Evolutionary conservation across 2,329 filamentous ascomycete genomes (phyloP).

Genomic region (Alternaria hordeiaustralica): DNA sequence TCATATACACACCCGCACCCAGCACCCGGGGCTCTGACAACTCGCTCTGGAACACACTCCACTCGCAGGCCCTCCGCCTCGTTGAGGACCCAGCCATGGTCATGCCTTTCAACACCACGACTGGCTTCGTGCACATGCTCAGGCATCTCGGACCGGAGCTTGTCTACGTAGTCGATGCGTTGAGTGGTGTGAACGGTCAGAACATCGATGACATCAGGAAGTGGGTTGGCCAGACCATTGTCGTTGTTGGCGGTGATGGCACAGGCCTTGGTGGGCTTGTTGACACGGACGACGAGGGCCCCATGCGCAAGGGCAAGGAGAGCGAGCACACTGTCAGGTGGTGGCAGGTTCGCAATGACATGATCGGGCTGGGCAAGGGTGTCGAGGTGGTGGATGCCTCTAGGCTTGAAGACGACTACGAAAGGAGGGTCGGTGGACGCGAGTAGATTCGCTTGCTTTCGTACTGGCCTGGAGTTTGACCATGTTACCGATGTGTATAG

Average conservation of each 20-base stretch:
- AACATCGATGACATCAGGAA: constrained; percentile 69
- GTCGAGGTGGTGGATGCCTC: constrained; percentile 86
- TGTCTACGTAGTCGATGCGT: constrained; percentile 85
- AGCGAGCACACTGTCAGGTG: constrained; percentile 57
- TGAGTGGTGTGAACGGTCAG: constrained; percentile 76
- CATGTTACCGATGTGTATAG: constrained; percentile 5
- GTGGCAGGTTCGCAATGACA: constrained; percentile 76
- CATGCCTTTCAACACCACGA: constrained; percentile 83
- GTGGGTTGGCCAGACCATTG: constrained; percentile 68
- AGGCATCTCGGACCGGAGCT: constrained; percentile 84
- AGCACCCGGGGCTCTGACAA: constrained; percentile 45
- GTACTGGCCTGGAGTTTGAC: constrained; percentile 3
- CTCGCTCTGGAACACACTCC: constrained; percentile 77
- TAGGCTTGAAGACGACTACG: constrained; percentile 86
- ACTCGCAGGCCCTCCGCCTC: constrained; percentile 77
- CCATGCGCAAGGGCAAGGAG: constrained; percentile 31
- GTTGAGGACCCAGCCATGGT: constrained; percentile 88
- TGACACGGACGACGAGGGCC: constrained; percentile 64
- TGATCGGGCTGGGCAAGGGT: constrained; percentile 84
- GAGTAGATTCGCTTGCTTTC: constrained; percentile 37
- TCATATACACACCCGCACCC: constrained; percentile 44
- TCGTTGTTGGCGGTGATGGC: constrained; percentile 62
- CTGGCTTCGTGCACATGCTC: constrained; percentile 84
- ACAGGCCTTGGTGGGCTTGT: constrained; percentile 60
- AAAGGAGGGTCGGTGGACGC: constrained; percentile 72